These are phyloP conservation scores for Phytopythium sindhum DNA, from an alignment of 352 stramenopile genomes.

Conservation along the genomic window DNA sequence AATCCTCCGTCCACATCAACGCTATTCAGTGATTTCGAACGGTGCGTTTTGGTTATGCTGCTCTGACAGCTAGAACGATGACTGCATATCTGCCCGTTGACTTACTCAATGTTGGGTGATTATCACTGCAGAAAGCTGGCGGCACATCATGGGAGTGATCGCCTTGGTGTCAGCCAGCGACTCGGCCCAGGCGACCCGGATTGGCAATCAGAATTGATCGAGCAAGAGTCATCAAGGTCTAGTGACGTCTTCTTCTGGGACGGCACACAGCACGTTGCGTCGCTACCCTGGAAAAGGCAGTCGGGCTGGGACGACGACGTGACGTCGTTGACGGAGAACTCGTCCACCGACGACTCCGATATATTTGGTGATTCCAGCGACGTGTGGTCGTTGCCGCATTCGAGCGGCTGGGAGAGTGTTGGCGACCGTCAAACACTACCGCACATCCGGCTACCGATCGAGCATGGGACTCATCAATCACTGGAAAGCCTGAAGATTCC, in stretches of 20 bases:
- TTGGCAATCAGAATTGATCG: neutral
- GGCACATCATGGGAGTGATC: neutral
- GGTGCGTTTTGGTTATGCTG: neutral
- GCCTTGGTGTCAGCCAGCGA: neutral
- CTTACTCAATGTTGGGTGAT: neutral
- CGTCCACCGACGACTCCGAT: constrained; percentile 22
- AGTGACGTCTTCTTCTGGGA: constrained; percentile 33
- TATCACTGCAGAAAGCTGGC: neutral
- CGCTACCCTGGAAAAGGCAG: constrained; percentile 6
- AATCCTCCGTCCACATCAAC: neutral
- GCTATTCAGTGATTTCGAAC: neutral
- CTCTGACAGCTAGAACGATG: neutral
- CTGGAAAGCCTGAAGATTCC: constrained; percentile 24
- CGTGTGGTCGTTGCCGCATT: constrained; percentile 20
- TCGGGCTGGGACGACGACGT: constrained; percentile 19
- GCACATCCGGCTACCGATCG: constrained; percentile 15
- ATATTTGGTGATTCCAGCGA: constrained; percentile 21
- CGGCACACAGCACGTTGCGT: constrained; percentile 23
- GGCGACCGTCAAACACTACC: constrained; percentile 23
- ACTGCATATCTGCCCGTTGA: neutral
- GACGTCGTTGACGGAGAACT: constrained; percentile 31
- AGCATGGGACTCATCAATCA: constrained; percentile 13
- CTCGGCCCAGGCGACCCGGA: neutral
- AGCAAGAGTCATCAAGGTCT: neutral
- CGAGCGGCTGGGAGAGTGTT: constrained; percentile 44